Percentiles rank a stretch among this genome's conserved stretches.
Conservation (phyloP, 345 rosid genomes). For the Turnera subulata region DNA sequence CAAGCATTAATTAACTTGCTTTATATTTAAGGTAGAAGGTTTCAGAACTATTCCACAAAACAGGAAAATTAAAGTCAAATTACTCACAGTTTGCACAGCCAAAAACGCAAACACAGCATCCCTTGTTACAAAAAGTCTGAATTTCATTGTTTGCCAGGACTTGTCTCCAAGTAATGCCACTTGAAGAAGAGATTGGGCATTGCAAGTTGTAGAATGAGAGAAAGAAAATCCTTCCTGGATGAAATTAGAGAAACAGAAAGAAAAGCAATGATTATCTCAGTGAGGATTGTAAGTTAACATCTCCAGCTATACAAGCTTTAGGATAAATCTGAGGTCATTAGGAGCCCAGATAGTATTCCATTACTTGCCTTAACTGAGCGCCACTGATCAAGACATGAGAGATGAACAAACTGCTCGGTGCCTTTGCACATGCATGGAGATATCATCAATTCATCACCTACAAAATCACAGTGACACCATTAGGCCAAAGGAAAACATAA, state of each 20-base stretch:
- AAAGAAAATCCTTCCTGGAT: slow-evolving; percentile 90
- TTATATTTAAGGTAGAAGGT: too few relatives aligned
- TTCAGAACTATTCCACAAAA: too few relatives aligned
- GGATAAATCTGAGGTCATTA: neutral
- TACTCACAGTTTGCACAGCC: slow-evolving; percentile 76
- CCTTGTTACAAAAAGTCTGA: slow-evolving; percentile 92
- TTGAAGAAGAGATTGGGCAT: slow-evolving; percentile 79
- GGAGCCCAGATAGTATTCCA: neutral
- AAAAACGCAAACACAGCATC: slow-evolving; percentile 85
- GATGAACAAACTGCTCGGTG: slow-evolving; percentile 86
- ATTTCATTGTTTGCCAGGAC: slow-evolving; percentile 83
- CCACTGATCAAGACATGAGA: slow-evolving; percentile 87
- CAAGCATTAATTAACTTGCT: too few relatives aligned
- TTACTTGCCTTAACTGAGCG: slow-evolving; percentile 59
- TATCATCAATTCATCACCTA: slow-evolving; percentile 89
- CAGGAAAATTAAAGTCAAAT: too few relatives aligned
- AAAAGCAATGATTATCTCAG: too few relatives aligned
- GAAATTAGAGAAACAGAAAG: neutral
- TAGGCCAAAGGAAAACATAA: neutral
- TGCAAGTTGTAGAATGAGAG: slow-evolving; percentile 89
- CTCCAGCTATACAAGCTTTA: neutral
- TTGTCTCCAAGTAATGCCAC: slow-evolving; percentile 68
- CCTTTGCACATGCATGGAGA: slow-evolving; percentile 99
- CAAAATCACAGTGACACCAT: slow-evolving; percentile 7
- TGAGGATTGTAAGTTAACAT: too few relatives aligned